phyloP scores from a whole-genome alignment of 371 early-diverging fungal species.

The Mucor racemosus region DNA sequence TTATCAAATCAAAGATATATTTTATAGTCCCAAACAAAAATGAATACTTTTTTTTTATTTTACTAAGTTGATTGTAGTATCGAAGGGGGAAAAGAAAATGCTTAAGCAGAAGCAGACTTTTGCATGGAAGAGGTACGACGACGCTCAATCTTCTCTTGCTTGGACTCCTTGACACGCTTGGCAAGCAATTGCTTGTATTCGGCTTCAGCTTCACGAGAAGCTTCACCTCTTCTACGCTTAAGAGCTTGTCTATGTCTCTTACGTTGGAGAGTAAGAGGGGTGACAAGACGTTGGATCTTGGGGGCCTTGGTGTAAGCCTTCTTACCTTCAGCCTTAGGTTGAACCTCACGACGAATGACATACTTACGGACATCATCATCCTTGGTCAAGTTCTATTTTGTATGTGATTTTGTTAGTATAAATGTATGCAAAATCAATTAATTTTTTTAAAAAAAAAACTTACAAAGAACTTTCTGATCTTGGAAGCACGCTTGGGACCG shows the following conservation, averaged over 20 bases:
- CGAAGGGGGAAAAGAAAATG: slow-evolving; percentile 3
- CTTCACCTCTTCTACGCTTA: slow-evolving; percentile 83
- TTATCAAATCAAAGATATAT: too few species aligned
- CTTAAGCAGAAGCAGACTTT: slow-evolving; percentile 60
- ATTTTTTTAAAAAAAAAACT: slow-evolving; percentile 32
- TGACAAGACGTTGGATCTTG: slow-evolving; percentile 98
- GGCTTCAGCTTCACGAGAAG: slow-evolving; percentile 86
- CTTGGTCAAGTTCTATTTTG: slow-evolving; percentile 79
- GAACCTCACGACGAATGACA: slow-evolving; percentile 96
- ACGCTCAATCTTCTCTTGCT: slow-evolving; percentile 74
- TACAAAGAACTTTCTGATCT: slow-evolving; percentile 98
- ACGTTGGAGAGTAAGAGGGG: slow-evolving; percentile 95
- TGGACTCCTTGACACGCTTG: slow-evolving; percentile 91
- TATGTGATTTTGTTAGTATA: not conserved
- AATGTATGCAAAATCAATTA: not conserved
- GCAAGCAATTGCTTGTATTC: slow-evolving; percentile 94
- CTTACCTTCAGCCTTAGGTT: slow-evolving; percentile 86
- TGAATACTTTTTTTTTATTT: slow-evolving; percentile 9
- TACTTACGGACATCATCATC: slow-evolving; percentile 98
- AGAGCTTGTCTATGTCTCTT: slow-evolving; percentile 85
- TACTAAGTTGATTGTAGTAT: not conserved
- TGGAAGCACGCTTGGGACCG: slow-evolving; percentile 98
- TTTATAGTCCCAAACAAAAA: not conserved
- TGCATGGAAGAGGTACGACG: slow-evolving; percentile 71
- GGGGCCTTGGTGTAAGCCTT: slow-evolving; percentile 95